A percentile compares a stretch with the other conserved stretches of the same genome.
Evolutionary conservation across 176 grass and related monocot genomes (phyloP).

Genomic region (Alloteropsis semialata): DNA sequence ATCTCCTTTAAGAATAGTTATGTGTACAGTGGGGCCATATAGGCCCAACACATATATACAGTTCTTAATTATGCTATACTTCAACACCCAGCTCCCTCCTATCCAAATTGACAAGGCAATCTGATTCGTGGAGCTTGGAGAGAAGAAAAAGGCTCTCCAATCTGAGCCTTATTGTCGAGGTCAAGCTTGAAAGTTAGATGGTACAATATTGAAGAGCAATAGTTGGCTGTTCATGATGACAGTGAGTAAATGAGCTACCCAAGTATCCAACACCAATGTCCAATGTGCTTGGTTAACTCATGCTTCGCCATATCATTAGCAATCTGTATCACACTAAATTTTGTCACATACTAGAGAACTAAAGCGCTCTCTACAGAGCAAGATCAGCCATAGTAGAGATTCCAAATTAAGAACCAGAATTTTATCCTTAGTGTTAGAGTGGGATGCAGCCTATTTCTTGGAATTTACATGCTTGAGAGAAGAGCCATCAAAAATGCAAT

Average conservation of each 20-base stretch:
- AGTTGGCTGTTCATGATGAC: background rate
- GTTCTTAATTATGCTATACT: background rate
- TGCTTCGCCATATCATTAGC: background rate
- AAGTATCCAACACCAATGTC: no score
- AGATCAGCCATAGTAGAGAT: background rate
- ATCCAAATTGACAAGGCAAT: background rate
- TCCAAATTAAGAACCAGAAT: constrained; percentile 9
- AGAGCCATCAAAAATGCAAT: background rate
- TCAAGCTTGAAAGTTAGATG: background rate
- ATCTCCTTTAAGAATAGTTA: background rate
- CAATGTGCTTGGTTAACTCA: background rate
- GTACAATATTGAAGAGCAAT: background rate
- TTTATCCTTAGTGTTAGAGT: background rate
- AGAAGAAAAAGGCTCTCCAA: background rate
- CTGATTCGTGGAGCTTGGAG: background rate
- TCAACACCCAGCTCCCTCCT: background rate
- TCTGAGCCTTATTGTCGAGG: background rate
- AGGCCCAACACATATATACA: background rate
- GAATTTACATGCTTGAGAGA: background rate
- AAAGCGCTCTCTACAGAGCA: background rate
- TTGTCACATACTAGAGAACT: background rate
- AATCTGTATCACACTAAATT: background rate
- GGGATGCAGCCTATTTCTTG: background rate
- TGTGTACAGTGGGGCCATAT: background rate
- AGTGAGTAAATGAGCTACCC: background rate